phyloP scores from a whole-genome alignment of 1,284 basidiomycete genomes.

The Ganoderma sinense region DNA sequence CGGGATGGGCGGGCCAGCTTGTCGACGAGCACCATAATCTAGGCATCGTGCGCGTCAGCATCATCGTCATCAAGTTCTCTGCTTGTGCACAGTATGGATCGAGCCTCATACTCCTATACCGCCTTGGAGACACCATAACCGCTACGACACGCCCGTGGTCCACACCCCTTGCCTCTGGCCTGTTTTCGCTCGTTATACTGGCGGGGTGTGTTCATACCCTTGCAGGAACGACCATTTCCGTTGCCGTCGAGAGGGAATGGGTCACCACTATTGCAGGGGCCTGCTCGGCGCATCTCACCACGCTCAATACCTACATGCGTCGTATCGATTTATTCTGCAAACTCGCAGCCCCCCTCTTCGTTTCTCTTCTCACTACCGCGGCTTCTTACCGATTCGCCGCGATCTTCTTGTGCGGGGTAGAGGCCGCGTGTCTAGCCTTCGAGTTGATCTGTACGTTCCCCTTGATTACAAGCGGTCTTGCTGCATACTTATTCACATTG shows the following conservation, averaged over 20 bases:
- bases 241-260: slow-evolving; percentile 68
- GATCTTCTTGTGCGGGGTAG: slow-evolving; percentile 43
- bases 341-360: slow-evolving; percentile 61
- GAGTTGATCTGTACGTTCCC: slow-evolving; percentile 39
- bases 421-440: slow-evolving; percentile 43
- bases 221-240: slow-evolving; percentile 53
- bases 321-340: slow-evolving; percentile 64
- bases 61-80: slow-evolving; percentile 53
- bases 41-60: slow-evolving; percentile 49
- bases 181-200: slow-evolving; percentile 50
- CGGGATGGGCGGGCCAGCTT: slow-evolving; percentile 50
- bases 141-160: slow-evolving; percentile 20
- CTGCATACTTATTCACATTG: not conserved
- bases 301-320: slow-evolving; percentile 50
- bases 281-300: slow-evolving; percentile 41
- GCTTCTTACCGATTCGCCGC: slow-evolving; percentile 42
- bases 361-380: slow-evolving; percentile 55
- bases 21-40: slow-evolving; percentile 53
- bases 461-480: not conserved
- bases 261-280: slow-evolving; percentile 50
- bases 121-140: not conserved
- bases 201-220: slow-evolving; percentile 51
- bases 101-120: slow-evolving; percentile 41
- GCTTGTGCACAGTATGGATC: slow-evolving; percentile 48
- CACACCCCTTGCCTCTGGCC: slow-evolving; percentile 24